Conservation (phyloP, 306 rosid genomes). For the Castanea sativa region DNA sequence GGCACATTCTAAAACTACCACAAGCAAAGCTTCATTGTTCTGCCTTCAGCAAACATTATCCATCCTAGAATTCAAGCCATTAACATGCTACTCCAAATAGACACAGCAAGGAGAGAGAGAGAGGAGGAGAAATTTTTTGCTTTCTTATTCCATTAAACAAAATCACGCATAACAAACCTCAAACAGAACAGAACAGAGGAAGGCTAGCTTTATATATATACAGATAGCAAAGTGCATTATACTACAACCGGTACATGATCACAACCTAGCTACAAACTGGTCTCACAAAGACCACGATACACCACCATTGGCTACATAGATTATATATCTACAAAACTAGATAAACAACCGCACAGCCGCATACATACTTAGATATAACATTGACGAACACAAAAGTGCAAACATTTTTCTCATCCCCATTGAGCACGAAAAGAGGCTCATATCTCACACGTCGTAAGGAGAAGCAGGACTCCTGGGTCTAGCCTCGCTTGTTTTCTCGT, state of each 20-base stretch:
- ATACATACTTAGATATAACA: not conserved
- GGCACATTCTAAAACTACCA: not conserved
- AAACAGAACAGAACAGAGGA: not conserved
- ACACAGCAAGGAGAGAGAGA: not conserved
- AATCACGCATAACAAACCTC: not conserved
- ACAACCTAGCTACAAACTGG: not conserved
- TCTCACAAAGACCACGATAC: not conserved
- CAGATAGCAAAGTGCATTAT: not conserved
- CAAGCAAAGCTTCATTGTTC: not conserved
- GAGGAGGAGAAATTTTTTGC: not conserved
- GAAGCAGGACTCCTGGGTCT: slow-evolving; percentile 56
- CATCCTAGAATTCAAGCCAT: not conserved
- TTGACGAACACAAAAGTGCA: not conserved
- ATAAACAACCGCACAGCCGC: not conserved
- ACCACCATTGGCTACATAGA: not conserved
- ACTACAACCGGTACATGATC: not conserved
- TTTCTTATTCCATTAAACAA: not conserved
- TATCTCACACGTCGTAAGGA: slow-evolving; percentile 57
- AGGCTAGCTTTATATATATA: not conserved
- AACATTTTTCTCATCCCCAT: not conserved
- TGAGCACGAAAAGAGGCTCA: slow-evolving; percentile 1
- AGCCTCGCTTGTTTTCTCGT: slow-evolving; percentile 47
- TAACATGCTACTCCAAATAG: not conserved
- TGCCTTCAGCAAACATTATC: not conserved
- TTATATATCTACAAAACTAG: not conserved